A percentile compares a stretch with the other conserved stretches of the same genome.
phyloP scores from a whole-genome alignment of 257 asterid genomes.

The Verbascum thapsus region DNA sequence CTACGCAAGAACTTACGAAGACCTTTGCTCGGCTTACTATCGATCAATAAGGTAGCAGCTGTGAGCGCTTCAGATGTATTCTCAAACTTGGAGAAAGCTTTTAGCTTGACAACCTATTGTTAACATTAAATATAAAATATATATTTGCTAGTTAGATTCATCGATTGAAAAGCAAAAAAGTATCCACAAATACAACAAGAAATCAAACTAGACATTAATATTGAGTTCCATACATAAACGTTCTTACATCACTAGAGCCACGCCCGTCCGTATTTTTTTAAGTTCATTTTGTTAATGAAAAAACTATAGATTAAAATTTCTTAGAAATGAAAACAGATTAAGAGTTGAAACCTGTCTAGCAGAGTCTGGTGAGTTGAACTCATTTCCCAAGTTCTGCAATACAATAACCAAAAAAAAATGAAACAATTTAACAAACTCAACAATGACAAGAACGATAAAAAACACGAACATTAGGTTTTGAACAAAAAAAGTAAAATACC shows the following conservation, averaged over 20 bases:
- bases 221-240: too few species aligned
- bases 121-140: slow-evolving; percentile 7
- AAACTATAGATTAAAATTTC: too few species aligned
- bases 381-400: slow-evolving; percentile 77
- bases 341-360: slow-evolving; percentile 73
- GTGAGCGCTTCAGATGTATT: slow-evolving; percentile 79
- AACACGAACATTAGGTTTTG: too few species aligned
- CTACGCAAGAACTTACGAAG: slow-evolving; percentile 72
- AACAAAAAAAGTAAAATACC: slow-evolving; percentile 26
- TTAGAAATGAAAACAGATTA: too few species aligned
- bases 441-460: not conserved
- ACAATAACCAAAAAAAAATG: not conserved
- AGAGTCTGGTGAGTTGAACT: slow-evolving; percentile 63
- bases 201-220: not conserved
- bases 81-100: slow-evolving; percentile 81
- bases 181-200: not conserved
- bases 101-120: slow-evolving; percentile 68
- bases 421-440: not conserved
- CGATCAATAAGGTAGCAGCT: slow-evolving; percentile 65
- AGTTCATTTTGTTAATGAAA: too few species aligned
- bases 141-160: not conserved
- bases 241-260: too few species aligned
- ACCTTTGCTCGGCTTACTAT: slow-evolving; percentile 76
- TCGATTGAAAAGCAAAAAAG: not conserved
- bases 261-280: too few species aligned